These are phyloP conservation scores for Paramyrothecium sp. DNA, from an alignment of 2,329 filamentous ascomycete genomes.

Conservation along the genomic window DNA sequence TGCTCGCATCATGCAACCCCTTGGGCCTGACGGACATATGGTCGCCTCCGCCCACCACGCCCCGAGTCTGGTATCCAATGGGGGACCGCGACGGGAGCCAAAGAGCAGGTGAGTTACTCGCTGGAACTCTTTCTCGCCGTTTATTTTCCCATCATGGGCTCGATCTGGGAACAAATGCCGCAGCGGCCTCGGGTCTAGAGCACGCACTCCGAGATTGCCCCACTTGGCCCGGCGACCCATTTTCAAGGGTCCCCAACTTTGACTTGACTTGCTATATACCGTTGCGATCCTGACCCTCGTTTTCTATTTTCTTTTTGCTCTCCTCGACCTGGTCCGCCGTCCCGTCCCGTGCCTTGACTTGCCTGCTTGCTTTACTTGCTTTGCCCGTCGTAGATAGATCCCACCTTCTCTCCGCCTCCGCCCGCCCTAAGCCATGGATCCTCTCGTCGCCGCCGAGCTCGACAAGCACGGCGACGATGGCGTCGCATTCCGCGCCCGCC, in stretches of 20 bases:
- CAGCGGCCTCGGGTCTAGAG: neutral
- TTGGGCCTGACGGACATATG: too few species aligned
- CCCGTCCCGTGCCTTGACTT: too few species aligned
- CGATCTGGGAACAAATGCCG: neutral
- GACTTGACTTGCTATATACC: neutral
- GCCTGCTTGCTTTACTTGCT: too few species aligned
- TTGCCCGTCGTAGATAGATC: neutral
- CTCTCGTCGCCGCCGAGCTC: slow-evolving; percentile 32
- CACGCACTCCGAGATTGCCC: neutral
- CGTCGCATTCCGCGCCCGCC: slow-evolving; percentile 73
- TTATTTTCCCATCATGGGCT: neutral
- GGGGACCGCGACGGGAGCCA: too few species aligned
- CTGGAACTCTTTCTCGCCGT: too few species aligned
- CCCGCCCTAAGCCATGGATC: slow-evolving; percentile 30
- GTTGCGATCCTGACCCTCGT: neutral
- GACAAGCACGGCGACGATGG: slow-evolving; percentile 26
- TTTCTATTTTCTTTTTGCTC: neutral
- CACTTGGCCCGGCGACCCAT: neutral
- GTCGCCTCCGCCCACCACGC: too few species aligned
- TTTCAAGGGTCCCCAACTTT: neutral
- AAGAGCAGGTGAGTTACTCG: too few species aligned
- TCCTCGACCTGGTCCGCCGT: neutral
- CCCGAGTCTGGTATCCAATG: too few species aligned
- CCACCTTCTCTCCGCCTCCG: neutral
- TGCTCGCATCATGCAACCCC: too few species aligned